Conservation (phyloP, 106 monocot species). For the Dendrobium nobile region DNA sequence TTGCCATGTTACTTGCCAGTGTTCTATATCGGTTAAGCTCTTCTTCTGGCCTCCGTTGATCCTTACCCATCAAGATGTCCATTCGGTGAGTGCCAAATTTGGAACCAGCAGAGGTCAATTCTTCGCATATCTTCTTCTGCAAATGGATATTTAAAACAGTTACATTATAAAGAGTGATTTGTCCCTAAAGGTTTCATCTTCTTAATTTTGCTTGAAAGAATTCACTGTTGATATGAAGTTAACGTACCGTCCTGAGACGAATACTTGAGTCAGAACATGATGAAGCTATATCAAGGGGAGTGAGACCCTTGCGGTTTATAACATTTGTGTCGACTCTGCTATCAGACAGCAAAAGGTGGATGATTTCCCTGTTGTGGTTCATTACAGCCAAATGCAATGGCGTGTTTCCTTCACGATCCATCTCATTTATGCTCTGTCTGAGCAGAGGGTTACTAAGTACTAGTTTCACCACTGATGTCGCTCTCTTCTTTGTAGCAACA, state of each 20-base stretch:
- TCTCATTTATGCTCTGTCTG: not conserved
- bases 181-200: too few relatives aligned
- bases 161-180: too few relatives aligned
- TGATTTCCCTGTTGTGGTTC: not conserved
- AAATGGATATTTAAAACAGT: not conserved
- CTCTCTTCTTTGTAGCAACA: constrained; percentile 28
- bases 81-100: constrained; percentile 3
- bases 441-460: not conserved
- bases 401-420: constrained; percentile 12
- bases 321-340: not conserved
- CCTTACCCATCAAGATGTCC: not conserved
- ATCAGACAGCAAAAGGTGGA: not conserved
- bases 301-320: constrained; percentile 7
- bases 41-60: not conserved
- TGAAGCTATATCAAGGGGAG: constrained; percentile 21
- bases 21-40: constrained; percentile 11
- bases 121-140: constrained; percentile 20
- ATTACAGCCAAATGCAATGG: constrained; percentile 18
- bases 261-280: constrained; percentile 10
- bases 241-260: constrained; percentile 16
- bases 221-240: not conserved
- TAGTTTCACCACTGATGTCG: constrained; percentile 13
- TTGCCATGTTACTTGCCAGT: constrained; percentile 17
- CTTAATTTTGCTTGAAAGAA: too few relatives aligned
- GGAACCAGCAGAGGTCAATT: constrained; percentile 15